Evolutionary conservation across 108 stramenopile species (phyloP), one percentile per base, ranked within the genome.

Genomic region (Nitzschia inconspicua): DNA sequence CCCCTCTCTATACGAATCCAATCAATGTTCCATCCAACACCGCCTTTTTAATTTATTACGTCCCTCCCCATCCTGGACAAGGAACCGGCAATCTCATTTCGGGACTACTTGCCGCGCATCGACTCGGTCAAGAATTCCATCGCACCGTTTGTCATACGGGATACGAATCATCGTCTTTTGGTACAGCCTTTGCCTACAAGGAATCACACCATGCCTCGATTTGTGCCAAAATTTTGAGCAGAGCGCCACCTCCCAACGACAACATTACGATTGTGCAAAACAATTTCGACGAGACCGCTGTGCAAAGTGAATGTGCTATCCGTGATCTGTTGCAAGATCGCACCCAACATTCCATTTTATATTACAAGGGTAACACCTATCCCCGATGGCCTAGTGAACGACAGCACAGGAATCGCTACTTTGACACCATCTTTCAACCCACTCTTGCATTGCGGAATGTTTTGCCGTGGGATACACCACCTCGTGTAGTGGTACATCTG

Each of bases 11-110:
- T n/a, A n/a, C n/a, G n/a, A n/a, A n/a, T n/a, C n/a, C n/a, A n/a
- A n/a, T n/a, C n/a, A n/a, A n/a, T n/a, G n/a, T n/a, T n/a, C 36
- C 36, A 37, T 37, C 13, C n/a, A 58, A 4, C 14, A 44, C 2
- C n/a, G 47, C 22, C 5, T 50, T 56, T 47, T 27, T 74, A 16
- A 43, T 74, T 34, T 71, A 67, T 75, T 37, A 14, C 24, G 32
- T 23, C 8, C 65, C 65, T 6, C 10, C 32, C 1, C 41, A 32
- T 18, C 20, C 60, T 9, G 79, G 75, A 9, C 79, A 80, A 67
- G 79, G 79, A 42, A 34, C 51, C 6, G 79, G 79, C 19, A 80
- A 80, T 47, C 19, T 73, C 20, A 62, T 76, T 58, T 63, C 58
- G 40, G 79, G 79, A 13, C 26, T 76, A 10, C 47, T 76, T 27